These are phyloP conservation scores for Dothiorella sarmentorum DNA, from an alignment of 2,329 filamentous ascomycete genomes.

Conservation along the genomic window DNA sequence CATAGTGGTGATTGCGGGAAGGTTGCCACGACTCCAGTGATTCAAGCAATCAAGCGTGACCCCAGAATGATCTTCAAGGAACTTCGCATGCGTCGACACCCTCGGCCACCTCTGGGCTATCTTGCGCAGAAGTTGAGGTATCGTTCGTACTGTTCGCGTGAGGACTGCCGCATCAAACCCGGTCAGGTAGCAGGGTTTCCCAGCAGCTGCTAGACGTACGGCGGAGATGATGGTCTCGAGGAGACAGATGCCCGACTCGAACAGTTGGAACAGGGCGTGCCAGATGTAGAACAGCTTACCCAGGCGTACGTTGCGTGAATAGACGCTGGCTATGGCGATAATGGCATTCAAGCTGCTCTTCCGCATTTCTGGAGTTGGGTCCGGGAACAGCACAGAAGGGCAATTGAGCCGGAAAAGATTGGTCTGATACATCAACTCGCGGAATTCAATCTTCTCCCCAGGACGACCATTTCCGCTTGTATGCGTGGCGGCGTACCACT, in stretches of 20 bases:
- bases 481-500: constrained; percentile 11
- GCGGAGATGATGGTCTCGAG: constrained; percentile 9
- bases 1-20: neutral
- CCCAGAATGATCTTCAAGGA: neutral
- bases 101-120: constrained; percentile 6
- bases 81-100: neutral
- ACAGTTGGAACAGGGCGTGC: constrained; percentile 11
- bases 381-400: neutral
- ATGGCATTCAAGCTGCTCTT: constrained; percentile 7
- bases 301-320: constrained; percentile 5
- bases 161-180: constrained; percentile 3
- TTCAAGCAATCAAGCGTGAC: neutral
- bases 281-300: constrained; percentile 18
- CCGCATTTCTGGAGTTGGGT: constrained; percentile 5
- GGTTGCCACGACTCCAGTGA: neutral
- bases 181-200: neutral
- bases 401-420: constrained; percentile 16
- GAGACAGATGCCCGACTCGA: constrained; percentile 12
- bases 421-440: constrained; percentile 17
- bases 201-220: neutral
- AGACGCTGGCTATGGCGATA: constrained; percentile 9
- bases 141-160: neutral
- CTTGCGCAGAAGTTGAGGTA: constrained; percentile 6
- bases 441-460: constrained; percentile 14
- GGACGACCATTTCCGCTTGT: constrained; percentile 14